phyloP scores from a whole-genome alignment of 331 rosid genomes.

The Stylosanthes scabra region DNA sequence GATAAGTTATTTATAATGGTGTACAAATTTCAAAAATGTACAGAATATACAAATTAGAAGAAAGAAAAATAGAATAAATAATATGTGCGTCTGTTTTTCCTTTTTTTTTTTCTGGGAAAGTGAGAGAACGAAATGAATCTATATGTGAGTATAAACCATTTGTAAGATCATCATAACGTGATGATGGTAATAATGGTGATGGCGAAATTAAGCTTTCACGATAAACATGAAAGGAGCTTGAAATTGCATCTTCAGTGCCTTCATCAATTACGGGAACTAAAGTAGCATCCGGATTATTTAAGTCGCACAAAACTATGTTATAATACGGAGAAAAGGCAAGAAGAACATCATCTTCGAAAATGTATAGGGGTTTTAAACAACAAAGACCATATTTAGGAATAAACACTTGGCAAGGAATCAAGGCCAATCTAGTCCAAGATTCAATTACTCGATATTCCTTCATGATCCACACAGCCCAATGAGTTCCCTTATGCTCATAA shows the following conservation, averaged over 20 bases:
- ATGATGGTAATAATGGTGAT: too few relatives aligned
- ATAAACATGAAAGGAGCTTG: neutral
- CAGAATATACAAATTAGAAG: too few relatives aligned
- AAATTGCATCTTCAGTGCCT: neutral
- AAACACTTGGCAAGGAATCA: neutral
- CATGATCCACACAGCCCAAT: conserved; percentile 9
- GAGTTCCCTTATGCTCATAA: neutral
- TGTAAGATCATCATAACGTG: too few relatives aligned
- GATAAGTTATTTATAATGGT: too few relatives aligned
- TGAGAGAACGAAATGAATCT: too few relatives aligned
- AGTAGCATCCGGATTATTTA: neutral
- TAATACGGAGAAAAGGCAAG: neutral
- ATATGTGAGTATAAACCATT: too few relatives aligned
- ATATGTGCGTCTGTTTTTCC: too few relatives aligned
- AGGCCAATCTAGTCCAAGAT: conserved; percentile 4
- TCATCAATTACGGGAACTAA: neutral
- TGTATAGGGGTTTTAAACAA: neutral
- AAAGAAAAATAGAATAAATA: too few relatives aligned
- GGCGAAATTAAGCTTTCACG: conserved; percentile 12
- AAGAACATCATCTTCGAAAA: neutral
- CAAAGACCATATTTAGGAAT: neutral
- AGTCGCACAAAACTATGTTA: neutral
- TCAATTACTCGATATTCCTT: neutral
- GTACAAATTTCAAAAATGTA: too few relatives aligned
- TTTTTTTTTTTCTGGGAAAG: too few relatives aligned